Evolutionary conservation across 352 stramenopile genomes (phyloP).

Genomic region (Phytophthora vignae): DNA sequence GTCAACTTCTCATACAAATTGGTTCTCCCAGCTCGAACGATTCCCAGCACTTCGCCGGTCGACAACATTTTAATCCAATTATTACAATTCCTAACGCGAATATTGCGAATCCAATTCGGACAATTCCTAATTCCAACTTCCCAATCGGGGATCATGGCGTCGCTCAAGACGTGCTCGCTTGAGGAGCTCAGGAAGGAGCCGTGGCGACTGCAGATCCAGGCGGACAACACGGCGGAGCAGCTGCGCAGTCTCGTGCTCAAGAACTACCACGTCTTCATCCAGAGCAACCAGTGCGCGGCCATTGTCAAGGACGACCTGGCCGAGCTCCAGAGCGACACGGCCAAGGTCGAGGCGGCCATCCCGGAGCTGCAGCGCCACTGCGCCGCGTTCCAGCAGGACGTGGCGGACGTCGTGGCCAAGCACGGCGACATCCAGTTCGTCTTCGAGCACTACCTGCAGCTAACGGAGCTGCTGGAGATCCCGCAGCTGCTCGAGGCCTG

Average conservation of each 20-base stretch:
- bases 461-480: conserved; percentile 98
- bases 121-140: not conserved
- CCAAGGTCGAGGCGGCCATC: conserved; percentile 53
- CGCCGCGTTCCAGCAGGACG: conserved; percentile 58
- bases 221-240: conserved; percentile 81
- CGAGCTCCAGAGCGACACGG: conserved; percentile 77
- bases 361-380: conserved; percentile 69
- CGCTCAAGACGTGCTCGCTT: conserved; percentile 68
- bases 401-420: conserved; percentile 65
- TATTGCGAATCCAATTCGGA: not conserved
- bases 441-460: conserved; percentile 90
- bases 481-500: conserved; percentile 98
- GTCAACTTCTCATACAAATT: not conserved
- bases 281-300: conserved; percentile 88
- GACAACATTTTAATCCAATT: not conserved
- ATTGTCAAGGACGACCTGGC: conserved; percentile 84
- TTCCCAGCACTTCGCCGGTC: not conserved
- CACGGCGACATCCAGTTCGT: conserved; percentile 91
- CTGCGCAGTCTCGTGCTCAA: conserved; percentile 84
- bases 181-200: conserved; percentile 90
- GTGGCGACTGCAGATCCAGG: conserved; percentile 80
- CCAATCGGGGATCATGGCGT: conserved; percentile 15
- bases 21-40: too few relatives aligned
- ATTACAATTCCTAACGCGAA: not conserved
- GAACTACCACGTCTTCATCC: conserved; percentile 93